Evolutionary conservation across 2,329 filamentous ascomycete genomes (phyloP), one percentile per base, ranked within the genome.

Genomic region (Cladorrhinum sp.): DNA sequence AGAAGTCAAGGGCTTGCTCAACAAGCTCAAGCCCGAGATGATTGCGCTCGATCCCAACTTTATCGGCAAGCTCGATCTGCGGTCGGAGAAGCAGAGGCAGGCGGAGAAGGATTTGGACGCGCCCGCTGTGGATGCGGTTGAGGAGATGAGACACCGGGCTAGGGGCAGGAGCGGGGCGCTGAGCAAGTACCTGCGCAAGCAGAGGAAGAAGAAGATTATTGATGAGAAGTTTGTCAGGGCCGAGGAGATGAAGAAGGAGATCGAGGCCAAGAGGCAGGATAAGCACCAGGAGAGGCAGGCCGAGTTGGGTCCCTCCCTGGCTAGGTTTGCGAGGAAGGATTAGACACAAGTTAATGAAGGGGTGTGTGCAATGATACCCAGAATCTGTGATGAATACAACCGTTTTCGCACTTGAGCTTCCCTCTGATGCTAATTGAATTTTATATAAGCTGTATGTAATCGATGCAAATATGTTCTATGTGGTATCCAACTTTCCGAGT

Each of bases 21-120:
- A 96, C 81, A 99, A 99, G 79, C 82, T 99, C 53, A 87, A 93
- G 70, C 94, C 95, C 2, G 94, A 96, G 72, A 99, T 98, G 92
- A 99, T 99, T 65, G 91, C 92, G 1, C 80, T 99, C 21, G 89
- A 99, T 72, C 94, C 95, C 67, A 90, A 95, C 75, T 96, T 92
- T 72, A 86, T 99, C 69, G 95, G 95, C 59, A 91, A 87, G 67
- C 81, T 99, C 30, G 93, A 99, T 73, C 80, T 92, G 60, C 85
- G 90, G 55, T 91, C 89, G 36, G 86, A 93, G 63, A 83, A 90
- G 77, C 88, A 95, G 78, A 83, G 88, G 54, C 83, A 86, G 70
- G 86, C 86, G 24, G 92, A 96, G 70, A 87, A 85, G 71, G 89
- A 96, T 71, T 82, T 96, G 46, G 94, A 98, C 68, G 82, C 85